Base-by-base conservation (phyloP, 352 stramenopile genomes). In the Phytophthora crassamura region DNA sequence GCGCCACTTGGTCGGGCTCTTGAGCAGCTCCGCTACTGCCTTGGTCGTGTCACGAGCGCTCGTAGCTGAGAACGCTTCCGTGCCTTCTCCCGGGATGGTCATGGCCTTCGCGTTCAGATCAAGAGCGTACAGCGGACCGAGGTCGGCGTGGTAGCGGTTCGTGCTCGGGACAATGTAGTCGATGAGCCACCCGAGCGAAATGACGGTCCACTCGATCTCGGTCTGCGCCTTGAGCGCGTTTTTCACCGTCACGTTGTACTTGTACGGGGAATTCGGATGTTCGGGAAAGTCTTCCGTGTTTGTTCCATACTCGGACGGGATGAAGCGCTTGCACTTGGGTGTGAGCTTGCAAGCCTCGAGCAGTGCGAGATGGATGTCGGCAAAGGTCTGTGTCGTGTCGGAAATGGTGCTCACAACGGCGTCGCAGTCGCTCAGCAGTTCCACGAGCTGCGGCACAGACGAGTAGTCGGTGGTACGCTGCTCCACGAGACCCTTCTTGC, bases 321-420 rank as follows among this genome's bases (percentile, higher is more conserved):
- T 78, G 56, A 81, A 84, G 46, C 75, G 72, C 66, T 80, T 77
- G 60, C 75, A 84, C 20, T 72, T 81, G 40, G 60, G 42, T 11
- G 68, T 60, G n/a, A 60, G 42, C 48, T 75, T 77, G 59, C 66
- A 79, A 0, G 72, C 69, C 25, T 84, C 66, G n/a, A 84, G 32
- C 2, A 81, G 46, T 2, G 30, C 38, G 5, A 75, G 7, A 36
- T 81, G 66, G 15, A 66, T 5, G 2, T 75, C 60, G 0, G 43
- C 63, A 30, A 53, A 70, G 0, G 39, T 8, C 30, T 49, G 14
- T 2, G 54, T 38, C 20, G 41, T n/a, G 45, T 77, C 61, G 12
- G 32, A 41, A 36, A 75, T 66, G 14, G 57, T 63, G 52, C 69
- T 67, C 25, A 81, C 57, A 5, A 81, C 49, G 5, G 65, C 65